These are phyloP conservation scores for Leccinum laetum DNA, from an alignment of 1,284 basidiomycete species.

Conservation along the genomic window DNA sequence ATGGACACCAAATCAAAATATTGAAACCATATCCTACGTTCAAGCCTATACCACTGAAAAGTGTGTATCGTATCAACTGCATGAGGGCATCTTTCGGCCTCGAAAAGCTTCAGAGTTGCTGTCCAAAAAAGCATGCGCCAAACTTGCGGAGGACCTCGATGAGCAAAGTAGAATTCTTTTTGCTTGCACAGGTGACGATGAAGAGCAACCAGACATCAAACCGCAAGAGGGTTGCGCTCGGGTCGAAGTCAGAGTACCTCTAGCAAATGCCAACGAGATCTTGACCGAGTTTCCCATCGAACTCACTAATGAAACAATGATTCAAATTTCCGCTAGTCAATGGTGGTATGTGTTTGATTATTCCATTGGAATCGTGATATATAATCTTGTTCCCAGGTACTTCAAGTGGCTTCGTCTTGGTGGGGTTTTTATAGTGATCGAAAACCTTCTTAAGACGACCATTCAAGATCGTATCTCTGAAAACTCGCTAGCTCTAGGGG, in stretches of 20 bases:
- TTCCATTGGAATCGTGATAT: background rate
- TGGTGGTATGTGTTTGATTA: slow-evolving; percentile 9
- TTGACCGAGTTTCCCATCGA: background rate
- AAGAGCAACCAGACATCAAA: background rate
- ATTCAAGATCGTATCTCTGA: background rate
- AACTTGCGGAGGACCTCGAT: background rate
- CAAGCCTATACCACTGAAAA: slow-evolving; percentile 20
- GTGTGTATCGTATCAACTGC: slow-evolving; percentile 13
- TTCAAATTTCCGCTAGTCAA: background rate
- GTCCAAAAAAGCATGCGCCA: rapidly evolving
- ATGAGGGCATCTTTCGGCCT: slow-evolving; percentile 2
- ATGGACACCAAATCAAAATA: background rate
- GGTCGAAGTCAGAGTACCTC: slow-evolving; percentile 4
- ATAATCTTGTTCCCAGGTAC: background rate
- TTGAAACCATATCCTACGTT: slow-evolving; percentile 2
- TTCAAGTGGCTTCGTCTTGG: slow-evolving; percentile 14
- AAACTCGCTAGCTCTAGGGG: background rate
- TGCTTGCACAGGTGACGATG: background rate
- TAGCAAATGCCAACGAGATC: rapidly evolving
- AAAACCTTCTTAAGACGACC: background rate
- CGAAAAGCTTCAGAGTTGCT: slow-evolving; percentile 1
- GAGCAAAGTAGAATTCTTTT: slow-evolving; percentile 4
- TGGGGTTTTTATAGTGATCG: background rate
- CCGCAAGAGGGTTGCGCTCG: slow-evolving; percentile 7
- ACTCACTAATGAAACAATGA: slow-evolving; percentile 1